Conservation (phyloP, 2,329 filamentous ascomycete species). For the Fusarium protoensiforme region DNA sequence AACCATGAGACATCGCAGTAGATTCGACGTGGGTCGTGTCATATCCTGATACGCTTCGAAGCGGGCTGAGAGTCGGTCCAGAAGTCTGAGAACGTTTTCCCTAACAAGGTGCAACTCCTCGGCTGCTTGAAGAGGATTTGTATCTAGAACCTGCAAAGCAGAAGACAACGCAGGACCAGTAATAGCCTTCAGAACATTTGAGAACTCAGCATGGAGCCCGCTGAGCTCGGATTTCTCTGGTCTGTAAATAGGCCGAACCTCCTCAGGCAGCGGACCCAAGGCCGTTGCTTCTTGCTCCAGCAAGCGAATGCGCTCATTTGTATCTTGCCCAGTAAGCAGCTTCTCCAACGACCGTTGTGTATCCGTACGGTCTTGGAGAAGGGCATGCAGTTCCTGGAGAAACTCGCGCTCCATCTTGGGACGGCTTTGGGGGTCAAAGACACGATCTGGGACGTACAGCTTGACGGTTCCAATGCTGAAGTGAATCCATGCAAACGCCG, state of each 20-base stretch:
- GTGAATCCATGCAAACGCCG: constrained; percentile 75
- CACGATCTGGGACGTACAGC: constrained; percentile 86
- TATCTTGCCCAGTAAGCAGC: constrained; percentile 73
- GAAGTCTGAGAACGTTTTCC: constrained; percentile 73
- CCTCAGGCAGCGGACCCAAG: constrained; percentile 74
- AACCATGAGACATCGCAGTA: constrained; percentile 82
- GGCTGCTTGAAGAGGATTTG: constrained; percentile 29
- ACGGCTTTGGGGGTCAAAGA: constrained; percentile 82
- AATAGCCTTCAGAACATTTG: constrained; percentile 76
- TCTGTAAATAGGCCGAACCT: constrained; percentile 75
- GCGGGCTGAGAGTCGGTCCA: constrained; percentile 73
- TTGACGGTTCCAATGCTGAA: constrained; percentile 79
- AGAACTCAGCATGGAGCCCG: constrained; percentile 84
- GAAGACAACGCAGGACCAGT: constrained; percentile 59
- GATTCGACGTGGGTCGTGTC: constrained; percentile 79
- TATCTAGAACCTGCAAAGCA: constrained; percentile 43
- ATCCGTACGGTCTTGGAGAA: constrained; percentile 66
- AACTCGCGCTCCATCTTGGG: constrained; percentile 73
- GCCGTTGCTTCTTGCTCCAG: constrained; percentile 70
- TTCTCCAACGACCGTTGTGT: constrained; percentile 74
- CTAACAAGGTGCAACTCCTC: constrained; percentile 61
- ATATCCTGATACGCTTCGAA: constrained; percentile 90
- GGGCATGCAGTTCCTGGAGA: constrained; percentile 63
- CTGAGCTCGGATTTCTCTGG: constrained; percentile 75
- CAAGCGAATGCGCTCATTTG: constrained; percentile 73